Percentiles rank a stretch among this genome's conserved stretches.
Conservation (phyloP, 2,329 filamentous ascomycete genomes). For the Ophiobolus disseminans region DNA sequence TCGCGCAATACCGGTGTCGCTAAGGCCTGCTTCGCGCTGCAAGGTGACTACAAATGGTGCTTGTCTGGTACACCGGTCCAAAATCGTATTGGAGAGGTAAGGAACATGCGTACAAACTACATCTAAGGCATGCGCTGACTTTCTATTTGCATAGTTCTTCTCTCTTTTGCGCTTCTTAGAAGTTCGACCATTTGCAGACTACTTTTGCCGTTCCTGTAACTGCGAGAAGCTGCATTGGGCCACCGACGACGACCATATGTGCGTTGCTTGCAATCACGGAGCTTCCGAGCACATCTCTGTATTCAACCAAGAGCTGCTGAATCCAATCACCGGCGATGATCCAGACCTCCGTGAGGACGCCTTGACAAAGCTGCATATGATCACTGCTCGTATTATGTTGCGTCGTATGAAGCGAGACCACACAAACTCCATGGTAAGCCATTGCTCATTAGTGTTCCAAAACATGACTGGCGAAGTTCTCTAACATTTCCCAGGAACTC, state of each 20-base stretch:
- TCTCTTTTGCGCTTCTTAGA: constrained; percentile 92
- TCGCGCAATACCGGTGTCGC: constrained; percentile 88
- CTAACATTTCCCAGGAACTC: constrained; percentile 63
- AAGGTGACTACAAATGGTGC: constrained; percentile 92
- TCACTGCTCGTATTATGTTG: constrained; percentile 95
- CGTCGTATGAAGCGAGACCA: constrained; percentile 93
- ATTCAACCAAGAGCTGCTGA: constrained; percentile 94
- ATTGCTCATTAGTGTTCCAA: neutral
- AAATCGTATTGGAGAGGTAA: constrained; percentile 96
- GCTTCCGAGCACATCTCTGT: constrained; percentile 76
- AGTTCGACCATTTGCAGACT: constrained; percentile 86
- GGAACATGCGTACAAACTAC: too few relatives aligned
- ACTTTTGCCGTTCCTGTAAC: constrained; percentile 86
- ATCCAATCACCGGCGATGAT: constrained; percentile 67
- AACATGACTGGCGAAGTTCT: too few relatives aligned
- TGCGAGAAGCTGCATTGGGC: constrained; percentile 87
- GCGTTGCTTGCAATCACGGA: constrained; percentile 71
- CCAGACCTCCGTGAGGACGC: constrained; percentile 68
- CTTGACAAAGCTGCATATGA: constrained; percentile 80
- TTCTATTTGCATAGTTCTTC: too few relatives aligned
- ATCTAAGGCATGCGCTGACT: too few relatives aligned
- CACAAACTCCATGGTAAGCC: constrained; percentile 76
- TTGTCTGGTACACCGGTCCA: constrained; percentile 93
- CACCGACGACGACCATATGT: constrained; percentile 74
- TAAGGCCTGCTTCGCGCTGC: constrained; percentile 91